phyloP scores from a whole-genome alignment of 2,329 filamentous ascomycete species.

The Ophiostoma ulmi region DNA sequence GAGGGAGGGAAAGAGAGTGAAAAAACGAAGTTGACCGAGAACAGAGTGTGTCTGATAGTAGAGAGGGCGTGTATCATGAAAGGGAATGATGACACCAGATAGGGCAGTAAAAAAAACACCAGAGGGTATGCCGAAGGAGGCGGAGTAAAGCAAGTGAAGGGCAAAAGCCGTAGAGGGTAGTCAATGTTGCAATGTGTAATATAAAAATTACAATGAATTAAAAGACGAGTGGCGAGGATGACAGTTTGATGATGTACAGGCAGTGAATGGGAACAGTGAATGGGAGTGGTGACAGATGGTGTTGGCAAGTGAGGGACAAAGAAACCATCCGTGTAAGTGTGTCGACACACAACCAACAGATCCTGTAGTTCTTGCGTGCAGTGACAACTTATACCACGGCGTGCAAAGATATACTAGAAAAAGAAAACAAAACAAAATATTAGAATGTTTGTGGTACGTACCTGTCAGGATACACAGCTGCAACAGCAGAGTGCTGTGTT shows the following conservation, averaged over 20 bases:
- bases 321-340: not conserved
- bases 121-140: not conserved
- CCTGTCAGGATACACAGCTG: slow-evolving; percentile 3
- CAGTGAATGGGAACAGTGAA: not conserved
- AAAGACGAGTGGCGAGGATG: not conserved
- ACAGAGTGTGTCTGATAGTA: not conserved
- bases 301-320: not conserved
- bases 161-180: not conserved
- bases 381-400: not conserved
- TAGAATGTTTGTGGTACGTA: not conserved
- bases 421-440: not conserved
- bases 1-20: not conserved
- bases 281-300: not conserved
- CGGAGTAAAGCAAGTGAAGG: not conserved
- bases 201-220: not conserved
- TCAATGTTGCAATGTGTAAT: not conserved
- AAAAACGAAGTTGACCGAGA: slow-evolving; percentile 8
- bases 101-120: not conserved
- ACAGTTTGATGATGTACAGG: not conserved
- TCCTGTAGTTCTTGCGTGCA: not conserved
- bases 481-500: slow-evolving; percentile 10
- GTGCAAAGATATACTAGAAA: not conserved
- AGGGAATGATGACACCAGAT: not conserved
- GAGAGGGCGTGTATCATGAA: not conserved
- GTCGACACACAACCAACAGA: not conserved